Evolutionary conservation across 345 rosid genomes (phyloP), one percentile per base, ranked within the genome.

Genomic region (Eucalyptus polybractea): DNA sequence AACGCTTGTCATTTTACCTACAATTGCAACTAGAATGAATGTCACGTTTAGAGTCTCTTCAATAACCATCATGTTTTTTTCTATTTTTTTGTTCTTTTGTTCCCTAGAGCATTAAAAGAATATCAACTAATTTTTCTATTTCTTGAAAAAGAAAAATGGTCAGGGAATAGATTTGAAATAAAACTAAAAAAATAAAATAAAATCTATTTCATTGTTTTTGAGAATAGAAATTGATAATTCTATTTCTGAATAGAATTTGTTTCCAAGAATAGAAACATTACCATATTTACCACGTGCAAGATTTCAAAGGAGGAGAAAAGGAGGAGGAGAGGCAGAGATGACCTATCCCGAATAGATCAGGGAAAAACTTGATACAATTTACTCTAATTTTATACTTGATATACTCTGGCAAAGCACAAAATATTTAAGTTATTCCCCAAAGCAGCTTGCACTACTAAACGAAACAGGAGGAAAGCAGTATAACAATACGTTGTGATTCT

Each of bases 271-370:
- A 50, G 51, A 50, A 50, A 50, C 51, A 50, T 50, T 50, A 50
- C 51, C 51, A 1, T 3, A 14, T 50, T 7, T 50, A 50, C 3
- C 51, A 87, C 3, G 1, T 86, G 31, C 50, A 86, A 42, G 87
- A 42, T 86, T 19, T 47, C 21, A 86, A 45, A 45, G 50, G 62
- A 54, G 27, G 60, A 8, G 60, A 21, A 54, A 16, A 54, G 25
- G 62, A 56, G 62, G 11, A 56, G 31, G 31, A 47, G 62, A 21
- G 17, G 62, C 19, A 45, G 51, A 86, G 29, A 29, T 42, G 37
- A 98, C 99, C 99, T 92, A 98, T 96, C 92, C 98, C 97, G 2
- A 98, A 97, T 88, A 98, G 94, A 92, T 95, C 99, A 27, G 98
- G 99, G 69, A 96, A 94, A 47, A 97, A 93, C 92, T 94, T 96